Base-by-base conservation (phyloP, 148 eudicot genomes). In the Fagopyrum homotropicum region DNA sequence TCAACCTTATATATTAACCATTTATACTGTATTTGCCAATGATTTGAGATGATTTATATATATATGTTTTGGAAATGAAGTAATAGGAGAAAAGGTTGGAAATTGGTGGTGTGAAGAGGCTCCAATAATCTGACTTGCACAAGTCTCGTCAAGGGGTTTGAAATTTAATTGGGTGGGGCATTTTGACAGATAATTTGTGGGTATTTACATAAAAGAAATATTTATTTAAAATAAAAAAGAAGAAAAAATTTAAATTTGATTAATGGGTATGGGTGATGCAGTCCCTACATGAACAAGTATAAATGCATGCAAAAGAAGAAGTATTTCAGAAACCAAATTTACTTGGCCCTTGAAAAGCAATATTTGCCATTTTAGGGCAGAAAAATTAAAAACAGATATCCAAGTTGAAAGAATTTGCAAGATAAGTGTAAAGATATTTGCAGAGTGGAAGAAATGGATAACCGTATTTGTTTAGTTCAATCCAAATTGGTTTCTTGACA, bases 41-140 rank as follows among this genome's bases (percentile, higher is more conserved):
- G 2, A 35, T 66, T 9, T 61, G 29, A 61, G 11, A 29, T 26
- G 19, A 26, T 16, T 19, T 16, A 19, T 17, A 17, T 59, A 17
- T 60, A 19, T 26, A 19, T 4, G 9, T 7, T 6, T 22, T 60
- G 9, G 19, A 57, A 59, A 59, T 22, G 19, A 26, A 2, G 40
- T 35, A 61, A 49, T 15, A 49, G 52, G 52, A 14, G 52, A 49
- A 49, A 10, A 26, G 30, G 35, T 4, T 52, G 68, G 43, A 61
- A 29, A 9, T 29, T 61, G 44, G 68, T 9, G 43, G 19, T 61
- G 40, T 19, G 22, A 55, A 7, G 22, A 16, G 59, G 59, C 59
- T 57, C 63, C 63, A 57, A 29, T 66, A 35, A 66, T 66, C 71
- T 66, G 47, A 66, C 47, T 66, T 66, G 71, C 71, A 66, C 47